Percentiles rank a stretch among this genome's conserved stretches.
These are phyloP conservation scores for Clohesyomyces aquaticus DNA, from an alignment of 495 filamentous ascomycete species.

Conservation along the genomic window DNA sequence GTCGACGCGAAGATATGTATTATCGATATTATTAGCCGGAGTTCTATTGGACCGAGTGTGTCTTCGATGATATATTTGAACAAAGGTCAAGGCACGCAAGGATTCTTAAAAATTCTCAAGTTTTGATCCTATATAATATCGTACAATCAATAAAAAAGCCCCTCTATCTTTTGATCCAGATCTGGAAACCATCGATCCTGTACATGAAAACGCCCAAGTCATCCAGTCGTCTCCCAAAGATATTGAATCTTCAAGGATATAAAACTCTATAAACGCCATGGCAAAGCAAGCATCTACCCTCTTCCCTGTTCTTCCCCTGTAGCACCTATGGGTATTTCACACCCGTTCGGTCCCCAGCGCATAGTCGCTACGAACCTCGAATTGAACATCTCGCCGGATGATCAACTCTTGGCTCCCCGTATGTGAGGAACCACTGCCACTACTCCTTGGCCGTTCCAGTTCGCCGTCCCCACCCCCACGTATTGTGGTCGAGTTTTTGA, in stretches of 20 bases:
- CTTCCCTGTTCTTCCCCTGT: neutral
- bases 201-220: too few relatives aligned
- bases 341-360: neutral
- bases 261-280: neutral
- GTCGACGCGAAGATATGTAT: neutral
- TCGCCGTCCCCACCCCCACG: neutral
- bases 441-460: neutral
- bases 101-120: too few relatives aligned
- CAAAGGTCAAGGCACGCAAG: too few relatives aligned
- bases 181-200: too few relatives aligned
- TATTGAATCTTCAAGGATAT: too few relatives aligned
- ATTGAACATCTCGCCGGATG: conserved; percentile 28
- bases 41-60: too few relatives aligned
- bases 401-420: conserved; percentile 29
- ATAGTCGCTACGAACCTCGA: conserved; percentile 19
- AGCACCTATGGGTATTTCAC: neutral
- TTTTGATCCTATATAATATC: too few relatives aligned
- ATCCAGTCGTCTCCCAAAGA: too few relatives aligned
- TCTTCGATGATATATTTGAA: too few relatives aligned
- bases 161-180: too few relatives aligned
- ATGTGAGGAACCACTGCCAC: neutral
- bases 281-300: neutral
- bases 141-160: too few relatives aligned
- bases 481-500: conserved; percentile 11
- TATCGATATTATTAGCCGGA: too few relatives aligned